Evolutionary conservation across 495 filamentous ascomycete species (phyloP), one percentile per base, ranked within the genome.

Genomic region (Penicillium steckii): DNA sequence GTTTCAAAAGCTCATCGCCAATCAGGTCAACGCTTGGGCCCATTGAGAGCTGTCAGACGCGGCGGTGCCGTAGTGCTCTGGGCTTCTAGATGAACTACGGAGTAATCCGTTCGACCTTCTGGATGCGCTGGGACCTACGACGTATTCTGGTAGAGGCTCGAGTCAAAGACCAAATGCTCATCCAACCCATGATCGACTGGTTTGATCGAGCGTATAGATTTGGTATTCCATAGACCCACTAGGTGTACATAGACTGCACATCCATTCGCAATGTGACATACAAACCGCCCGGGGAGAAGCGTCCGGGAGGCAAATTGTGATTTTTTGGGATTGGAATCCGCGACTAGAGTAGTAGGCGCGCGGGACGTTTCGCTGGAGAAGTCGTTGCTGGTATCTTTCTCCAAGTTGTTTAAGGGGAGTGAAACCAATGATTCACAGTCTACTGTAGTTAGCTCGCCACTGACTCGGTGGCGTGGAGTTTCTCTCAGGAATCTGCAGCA

Each of bases 11-110:
- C 33, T 26, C 24, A 24, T 44, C 41, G 21, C 48, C 40, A 52
- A 59, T 59, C 40, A 52, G 29, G 24, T 25, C 32, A 2, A 5
- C 18, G 17, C 43, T 38, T 7, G 17, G 29, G 29, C 37, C 23
- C 40, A 25, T 48, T 55, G 50, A 30, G 56, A 57, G 58, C 53
- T 57, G 50, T 61, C 58, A 57, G 50, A 57, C 51, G 22, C 42
- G 42, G 42, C 38, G 21, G 19, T 23, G 38, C 38, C 8, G 18
- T 10, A n/a, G 18, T 23, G 21, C 27, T 23, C 38, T 10, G 38
- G 18, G 38, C n/a, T n/a, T n/a, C n/a, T n/a, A n/a, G n/a, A n/a
- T n/a, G n/a, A n/a, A n/a, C n/a, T 37, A 37, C 33, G 13, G n/a
- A n/a, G 8, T 19, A 37, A 1, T 37, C 33, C n/a, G 15, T 15